phyloP scores from a whole-genome alignment of 1,139 yeast species.

The Blastobotrys petasosporus region DNA sequence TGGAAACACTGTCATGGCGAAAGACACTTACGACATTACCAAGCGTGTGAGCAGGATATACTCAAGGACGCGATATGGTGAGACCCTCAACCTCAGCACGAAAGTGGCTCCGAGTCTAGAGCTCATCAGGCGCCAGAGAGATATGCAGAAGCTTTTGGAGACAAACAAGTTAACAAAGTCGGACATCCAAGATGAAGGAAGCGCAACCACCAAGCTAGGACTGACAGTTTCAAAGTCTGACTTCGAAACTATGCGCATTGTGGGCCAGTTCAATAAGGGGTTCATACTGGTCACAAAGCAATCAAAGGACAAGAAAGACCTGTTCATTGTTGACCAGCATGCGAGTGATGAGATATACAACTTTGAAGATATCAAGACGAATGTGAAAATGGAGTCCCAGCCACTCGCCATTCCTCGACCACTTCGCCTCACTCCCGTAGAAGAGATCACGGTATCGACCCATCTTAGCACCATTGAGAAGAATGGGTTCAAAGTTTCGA shows the following conservation, averaged over 20 bases:
- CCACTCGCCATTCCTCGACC: conserved; percentile 60
- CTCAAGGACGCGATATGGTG: conserved; percentile 4
- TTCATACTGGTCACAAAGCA: conserved; percentile 65
- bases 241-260: conserved; percentile 58
- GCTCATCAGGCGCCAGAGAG: not conserved
- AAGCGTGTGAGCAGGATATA: not conserved
- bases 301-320: conserved; percentile 41
- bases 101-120: not conserved
- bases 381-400: conserved; percentile 58
- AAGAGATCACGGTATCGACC: conserved; percentile 64
- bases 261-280: conserved; percentile 92
- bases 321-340: conserved; percentile 92
- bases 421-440: conserved; percentile 67
- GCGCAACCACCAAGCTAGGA: conserved; percentile 32
- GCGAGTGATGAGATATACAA: conserved; percentile 95
- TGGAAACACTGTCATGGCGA: too few species aligned
- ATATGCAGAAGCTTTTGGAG: not conserved
- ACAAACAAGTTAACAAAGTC: conserved; percentile 7
- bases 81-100: conserved; percentile 5
- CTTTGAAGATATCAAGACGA: conserved; percentile 61
- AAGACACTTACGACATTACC: too few species aligned
- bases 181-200: conserved; percentile 42
- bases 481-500: conserved; percentile 67
- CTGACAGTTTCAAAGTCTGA: conserved; percentile 31
- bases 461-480: conserved; percentile 49